Evolutionary conservation across 192 early-diverging fungal genomes (phyloP).

Genomic region (Entophlyctis luteolus): DNA sequence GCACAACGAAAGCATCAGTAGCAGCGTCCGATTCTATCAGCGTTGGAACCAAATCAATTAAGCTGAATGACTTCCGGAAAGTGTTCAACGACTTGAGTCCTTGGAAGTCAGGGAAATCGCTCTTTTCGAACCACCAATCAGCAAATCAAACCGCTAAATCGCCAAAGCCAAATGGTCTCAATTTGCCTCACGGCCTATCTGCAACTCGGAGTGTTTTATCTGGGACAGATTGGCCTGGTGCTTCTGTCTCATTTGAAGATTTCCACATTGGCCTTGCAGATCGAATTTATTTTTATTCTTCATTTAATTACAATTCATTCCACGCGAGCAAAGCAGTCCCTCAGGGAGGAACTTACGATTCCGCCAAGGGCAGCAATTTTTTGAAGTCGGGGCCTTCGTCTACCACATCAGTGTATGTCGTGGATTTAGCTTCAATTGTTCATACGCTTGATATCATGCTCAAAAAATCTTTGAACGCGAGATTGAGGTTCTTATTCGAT

Average conservation of each 20-base stretch:
- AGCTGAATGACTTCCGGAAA: slow-evolving; percentile 44
- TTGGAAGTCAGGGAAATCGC: slow-evolving; percentile 30
- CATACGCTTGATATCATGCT: slow-evolving; percentile 55
- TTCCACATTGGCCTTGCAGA: slow-evolving; percentile 41
- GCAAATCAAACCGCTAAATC: not conserved
- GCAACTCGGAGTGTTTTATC: not conserved
- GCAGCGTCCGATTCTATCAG: slow-evolving; percentile 4
- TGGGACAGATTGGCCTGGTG: not conserved
- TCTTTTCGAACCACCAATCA: not conserved
- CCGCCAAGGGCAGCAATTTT: slow-evolving; percentile 34
- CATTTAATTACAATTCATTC: slow-evolving; percentile 50
- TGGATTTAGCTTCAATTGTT: slow-evolving; percentile 57
- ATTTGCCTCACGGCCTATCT: slow-evolving; percentile 4
- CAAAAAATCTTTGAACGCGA: slow-evolving; percentile 51
- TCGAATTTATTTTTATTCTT: slow-evolving; percentile 55
- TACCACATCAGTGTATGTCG: slow-evolving; percentile 29
- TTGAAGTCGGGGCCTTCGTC: not conserved
- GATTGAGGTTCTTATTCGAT: slow-evolving; percentile 56
- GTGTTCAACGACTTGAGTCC: slow-evolving; percentile 47
- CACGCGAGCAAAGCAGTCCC: slow-evolving; percentile 30
- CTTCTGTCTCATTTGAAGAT: slow-evolving; percentile 24
- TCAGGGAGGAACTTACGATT: slow-evolving; percentile 26
- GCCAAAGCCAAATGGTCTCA: not conserved
- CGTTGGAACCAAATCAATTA: slow-evolving; percentile 32
- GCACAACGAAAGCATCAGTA: not conserved